Evolutionary conservation across 495 filamentous ascomycete species (phyloP).

Genomic region (Penicillium alfredii): DNA sequence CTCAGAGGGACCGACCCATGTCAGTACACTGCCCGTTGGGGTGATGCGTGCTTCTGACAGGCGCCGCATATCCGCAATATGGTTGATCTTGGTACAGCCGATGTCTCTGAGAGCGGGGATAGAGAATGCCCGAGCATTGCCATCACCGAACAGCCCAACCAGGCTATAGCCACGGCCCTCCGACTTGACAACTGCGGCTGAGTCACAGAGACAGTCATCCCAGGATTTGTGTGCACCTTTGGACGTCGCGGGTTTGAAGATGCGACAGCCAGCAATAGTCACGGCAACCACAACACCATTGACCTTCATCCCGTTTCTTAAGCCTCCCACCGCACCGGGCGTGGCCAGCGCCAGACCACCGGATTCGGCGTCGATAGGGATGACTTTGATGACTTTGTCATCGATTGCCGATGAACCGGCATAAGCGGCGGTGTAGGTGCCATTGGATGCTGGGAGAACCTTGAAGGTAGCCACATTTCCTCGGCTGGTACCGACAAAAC

Average conservation of each 20-base stretch:
- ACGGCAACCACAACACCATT: constrained; percentile 67
- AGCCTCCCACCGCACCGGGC: constrained; percentile 59
- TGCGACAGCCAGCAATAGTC: constrained; percentile 65
- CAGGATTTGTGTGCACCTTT: constrained; percentile 88
- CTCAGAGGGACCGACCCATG: constrained; percentile 88
- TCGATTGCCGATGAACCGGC: constrained; percentile 61
- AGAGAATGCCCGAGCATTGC: constrained; percentile 69
- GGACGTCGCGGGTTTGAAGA: constrained; percentile 76
- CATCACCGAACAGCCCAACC: constrained; percentile 77
- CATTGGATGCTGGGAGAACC: constrained; percentile 64
- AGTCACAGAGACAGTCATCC: constrained; percentile 73
- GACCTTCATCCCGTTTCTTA: constrained; percentile 64
- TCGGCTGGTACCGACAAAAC: constrained; percentile 82
- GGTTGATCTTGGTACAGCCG: constrained; percentile 53
- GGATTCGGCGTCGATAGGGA: constrained; percentile 69
- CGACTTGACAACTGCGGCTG: constrained; percentile 66
- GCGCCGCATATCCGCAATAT: constrained; percentile 67
- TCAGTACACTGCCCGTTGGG: constrained; percentile 70
- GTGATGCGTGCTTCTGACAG: constrained; percentile 62
- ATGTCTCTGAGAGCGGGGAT: constrained; percentile 84
- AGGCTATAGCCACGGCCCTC: constrained; percentile 70
- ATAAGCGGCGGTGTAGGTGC: constrained; percentile 66
- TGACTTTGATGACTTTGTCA: constrained; percentile 67
- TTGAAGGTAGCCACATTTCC: constrained; percentile 86
- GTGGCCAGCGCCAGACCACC: constrained; percentile 72